Conservation (phyloP, 805 yeast species). For the Cyberlindnera japonica region DNA sequence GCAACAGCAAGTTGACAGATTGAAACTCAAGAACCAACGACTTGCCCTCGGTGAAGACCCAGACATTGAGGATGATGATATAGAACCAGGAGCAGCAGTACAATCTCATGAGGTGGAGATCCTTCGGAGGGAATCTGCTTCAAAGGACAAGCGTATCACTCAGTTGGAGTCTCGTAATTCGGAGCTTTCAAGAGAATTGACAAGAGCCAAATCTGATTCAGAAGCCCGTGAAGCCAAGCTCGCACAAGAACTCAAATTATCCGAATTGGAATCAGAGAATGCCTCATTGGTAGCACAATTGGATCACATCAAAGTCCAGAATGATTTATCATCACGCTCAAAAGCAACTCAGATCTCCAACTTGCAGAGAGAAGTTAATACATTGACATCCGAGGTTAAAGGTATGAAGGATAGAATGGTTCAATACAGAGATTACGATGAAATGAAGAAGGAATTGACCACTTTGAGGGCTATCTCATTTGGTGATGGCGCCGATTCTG, state of each 20-base stretch:
- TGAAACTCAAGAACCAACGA: conserved; percentile 46
- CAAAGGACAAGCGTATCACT: conserved; percentile 59
- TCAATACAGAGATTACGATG: conserved; percentile 68
- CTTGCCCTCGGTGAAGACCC: conserved; percentile 37
- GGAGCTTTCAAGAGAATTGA: conserved; percentile 62
- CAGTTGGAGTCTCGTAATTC: conserved; percentile 79
- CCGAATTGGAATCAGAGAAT: conserved; percentile 66
- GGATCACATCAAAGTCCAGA: conserved; percentile 42
- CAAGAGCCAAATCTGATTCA: conserved; percentile 44
- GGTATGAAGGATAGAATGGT: conserved; percentile 46
- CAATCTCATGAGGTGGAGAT: conserved; percentile 40
- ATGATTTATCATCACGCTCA: conserved; percentile 27
- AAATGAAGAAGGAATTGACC: conserved; percentile 69
- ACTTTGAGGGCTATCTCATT: conserved; percentile 74
- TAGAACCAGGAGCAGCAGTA: not conserved
- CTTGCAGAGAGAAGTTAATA: conserved; percentile 34
- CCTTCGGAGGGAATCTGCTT: conserved; percentile 70
- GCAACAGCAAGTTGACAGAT: conserved; percentile 29
- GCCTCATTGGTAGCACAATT: conserved; percentile 55
- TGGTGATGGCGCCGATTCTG: conserved; percentile 42
- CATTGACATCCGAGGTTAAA: conserved; percentile 44
- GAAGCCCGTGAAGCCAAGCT: conserved; percentile 40
- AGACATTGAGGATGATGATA: conserved; percentile 21
- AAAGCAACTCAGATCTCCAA: conserved; percentile 19
- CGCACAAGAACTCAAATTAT: conserved; percentile 40